Evolutionary conservation across 176 grass and related monocot species (phyloP).

Genomic region (Lolium rigidum): DNA sequence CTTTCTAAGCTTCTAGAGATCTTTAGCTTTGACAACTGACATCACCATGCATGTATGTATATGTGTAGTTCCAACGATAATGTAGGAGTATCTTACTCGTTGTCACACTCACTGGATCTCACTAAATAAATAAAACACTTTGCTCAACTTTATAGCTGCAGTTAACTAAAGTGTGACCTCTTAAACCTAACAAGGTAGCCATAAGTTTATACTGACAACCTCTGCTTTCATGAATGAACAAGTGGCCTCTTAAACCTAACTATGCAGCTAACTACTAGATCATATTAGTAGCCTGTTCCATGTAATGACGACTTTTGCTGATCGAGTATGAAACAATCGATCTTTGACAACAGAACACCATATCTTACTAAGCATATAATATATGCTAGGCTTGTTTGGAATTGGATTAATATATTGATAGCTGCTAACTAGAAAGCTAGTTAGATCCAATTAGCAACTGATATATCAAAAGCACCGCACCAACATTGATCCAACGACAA

Average conservation of each 20-base stretch:
- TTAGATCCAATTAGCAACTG: conserved; percentile 31
- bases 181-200: conserved; percentile 42
- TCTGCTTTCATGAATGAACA: conserved; percentile 9
- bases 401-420: conserved; percentile 34
- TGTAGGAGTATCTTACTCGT: conserved; percentile 21
- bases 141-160: conserved; percentile 16
- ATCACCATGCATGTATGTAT: conserved; percentile 6
- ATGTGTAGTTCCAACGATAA: conserved; percentile 13
- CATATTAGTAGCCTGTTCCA: not conserved
- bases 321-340: conserved; percentile 42
- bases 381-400: conserved; percentile 17
- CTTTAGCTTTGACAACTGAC: conserved; percentile 49
- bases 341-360: conserved; percentile 47
- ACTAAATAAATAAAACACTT: conserved; percentile 36
- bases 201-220: conserved; percentile 35
- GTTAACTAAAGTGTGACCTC: conserved; percentile 32
- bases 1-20: conserved; percentile 51
- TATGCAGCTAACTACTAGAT: conserved; percentile 27
- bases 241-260: conserved; percentile 4
- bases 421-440: conserved; percentile 20
- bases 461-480: conserved; percentile 39
- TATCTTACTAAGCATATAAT: conserved; percentile 48
- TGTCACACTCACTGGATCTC: conserved; percentile 48
- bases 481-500: conserved; percentile 26
- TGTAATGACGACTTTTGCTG: conserved; percentile 39